Evolutionary conservation across 1,284 basidiomycete genomes (phyloP), one percentile per base, ranked within the genome.

Genomic region (Tranzscheliella williamsii): DNA sequence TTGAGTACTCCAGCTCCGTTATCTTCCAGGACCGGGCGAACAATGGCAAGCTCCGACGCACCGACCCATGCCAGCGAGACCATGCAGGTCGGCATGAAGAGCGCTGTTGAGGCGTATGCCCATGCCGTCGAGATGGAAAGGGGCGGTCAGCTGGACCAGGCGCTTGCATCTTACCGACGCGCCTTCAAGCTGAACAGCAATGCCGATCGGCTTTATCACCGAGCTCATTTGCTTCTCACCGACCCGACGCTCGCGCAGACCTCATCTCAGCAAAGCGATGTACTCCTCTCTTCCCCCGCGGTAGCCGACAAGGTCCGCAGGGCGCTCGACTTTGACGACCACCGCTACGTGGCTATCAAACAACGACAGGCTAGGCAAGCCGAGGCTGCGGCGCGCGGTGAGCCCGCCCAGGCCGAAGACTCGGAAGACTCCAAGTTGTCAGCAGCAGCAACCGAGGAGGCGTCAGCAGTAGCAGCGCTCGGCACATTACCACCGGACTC

Each of bases 161-260:
- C 70, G 1, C 56, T 71, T 2, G 26, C 33, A 3, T 58, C 54
- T 7, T 73, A 73, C 27, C 63, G 69, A 21, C 50, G 53, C 20
- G 70, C 70, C 7, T 73, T 73, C 41, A 55, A 61, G 42, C 62
- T 72, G 32, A 55, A 73, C 47, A 42, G 44, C 17, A 42, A 60
- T 38, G 63, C 63, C 5, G 70, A 73, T 40, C 48, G 44, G 4
- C 56, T 73, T 29, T 73, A 69, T 35, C 62, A 73, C 24, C 50
- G 70, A 2, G 70, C 69, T 4, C 55, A 56, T 16, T 31, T 55
- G 13, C 50, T 69, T 9, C 53, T 73, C 34, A 52, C 52, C n/a
- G 50, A 54, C n/a, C 46, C 52, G 4, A 24, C 50, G 2, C 37
- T 55, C 24, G 49, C 52, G 11, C 54, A 56, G 12, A 27, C 46